These are phyloP conservation scores for Ophiostoma pallidulum DNA, from an alignment of 2,329 filamentous ascomycete species.

Conservation along the genomic window DNA sequence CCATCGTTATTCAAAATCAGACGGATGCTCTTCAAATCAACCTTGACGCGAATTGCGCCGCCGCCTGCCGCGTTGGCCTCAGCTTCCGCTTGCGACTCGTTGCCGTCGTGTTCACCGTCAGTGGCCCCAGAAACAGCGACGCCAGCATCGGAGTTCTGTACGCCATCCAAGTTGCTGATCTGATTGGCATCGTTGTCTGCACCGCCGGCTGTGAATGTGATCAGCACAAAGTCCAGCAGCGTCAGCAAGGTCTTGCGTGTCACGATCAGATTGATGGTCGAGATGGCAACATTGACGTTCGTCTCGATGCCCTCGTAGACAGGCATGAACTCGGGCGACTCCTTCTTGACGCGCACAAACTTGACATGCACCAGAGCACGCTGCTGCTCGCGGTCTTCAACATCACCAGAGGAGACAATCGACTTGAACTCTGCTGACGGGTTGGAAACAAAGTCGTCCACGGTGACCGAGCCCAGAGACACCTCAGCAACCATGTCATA, in stretches of 20 bases:
- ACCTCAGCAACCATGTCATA: conserved; percentile 94
- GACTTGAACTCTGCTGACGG: conserved; percentile 88
- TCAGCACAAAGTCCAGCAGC: conserved; percentile 82
- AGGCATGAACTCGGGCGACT: conserved; percentile 86
- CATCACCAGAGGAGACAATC: conserved; percentile 77
- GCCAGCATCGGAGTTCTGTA: background rate
- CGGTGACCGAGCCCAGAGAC: conserved; percentile 71
- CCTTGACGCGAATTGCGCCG: conserved; percentile 85
- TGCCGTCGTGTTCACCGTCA: conserved; percentile 8
- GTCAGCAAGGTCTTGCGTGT: conserved; percentile 89
- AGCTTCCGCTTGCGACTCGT: too few relatives aligned
- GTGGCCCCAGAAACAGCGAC: background rate
- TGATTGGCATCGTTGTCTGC: conserved; percentile 29
- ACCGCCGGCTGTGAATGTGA: conserved; percentile 67
- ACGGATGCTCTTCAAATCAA: conserved; percentile 85
- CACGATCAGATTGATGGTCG: conserved; percentile 92
- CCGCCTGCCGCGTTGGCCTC: conserved; percentile 33
- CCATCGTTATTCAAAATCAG: conserved; percentile 97
- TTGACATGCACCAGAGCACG: conserved; percentile 81
- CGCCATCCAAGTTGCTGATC: conserved; percentile 26
- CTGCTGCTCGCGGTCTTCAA: conserved; percentile 63
- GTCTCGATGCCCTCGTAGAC: conserved; percentile 90
- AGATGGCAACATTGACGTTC: conserved; percentile 82
- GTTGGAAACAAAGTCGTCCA: conserved; percentile 93
- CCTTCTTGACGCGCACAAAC: conserved; percentile 78